Evolutionary conservation across 331 rosid genomes (phyloP).

Genomic region (Rosa hybrid): DNA sequence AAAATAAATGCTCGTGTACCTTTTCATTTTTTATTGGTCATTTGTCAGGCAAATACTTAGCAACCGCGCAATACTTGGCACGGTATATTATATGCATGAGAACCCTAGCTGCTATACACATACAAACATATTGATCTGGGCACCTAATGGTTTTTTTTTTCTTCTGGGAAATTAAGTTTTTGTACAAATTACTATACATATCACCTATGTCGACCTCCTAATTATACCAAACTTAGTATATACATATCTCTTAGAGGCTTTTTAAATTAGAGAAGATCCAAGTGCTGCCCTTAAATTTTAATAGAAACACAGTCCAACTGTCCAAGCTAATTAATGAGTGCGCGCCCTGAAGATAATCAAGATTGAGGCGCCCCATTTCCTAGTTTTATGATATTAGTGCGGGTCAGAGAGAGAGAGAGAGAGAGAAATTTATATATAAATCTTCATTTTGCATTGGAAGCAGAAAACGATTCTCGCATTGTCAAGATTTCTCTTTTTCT

Average conservation of each 20-base stretch:
- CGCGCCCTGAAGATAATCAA: neutral
- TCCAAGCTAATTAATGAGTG: conserved; percentile 9
- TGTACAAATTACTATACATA: neutral
- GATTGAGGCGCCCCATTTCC: conserved; percentile 36
- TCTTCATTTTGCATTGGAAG: conserved; percentile 29
- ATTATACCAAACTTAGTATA: neutral
- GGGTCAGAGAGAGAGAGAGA: conserved; percentile 37
- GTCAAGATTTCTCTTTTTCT: neutral
- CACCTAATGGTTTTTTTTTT: neutral
- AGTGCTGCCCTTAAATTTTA: neutral
- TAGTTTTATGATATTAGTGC: conserved; percentile 32
- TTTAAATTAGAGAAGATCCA: neutral
- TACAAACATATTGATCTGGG: neutral
- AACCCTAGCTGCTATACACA: neutral
- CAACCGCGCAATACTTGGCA: neutral
- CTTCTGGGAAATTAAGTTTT: neutral
- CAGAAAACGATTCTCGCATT: conserved; percentile 22
- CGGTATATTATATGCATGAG: neutral
- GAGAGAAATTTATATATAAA: conserved; percentile 35
- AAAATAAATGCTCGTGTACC: conserved; percentile 18
- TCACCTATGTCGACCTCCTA: neutral
- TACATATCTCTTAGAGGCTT: neutral
- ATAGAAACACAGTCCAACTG: neutral
- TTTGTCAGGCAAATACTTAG: conserved; percentile 10
- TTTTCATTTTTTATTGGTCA: neutral